Evolutionary conservation across 495 filamentous ascomycete species (phyloP), one percentile per base, ranked within the genome.

Genomic region (Penicillium manginii): DNA sequence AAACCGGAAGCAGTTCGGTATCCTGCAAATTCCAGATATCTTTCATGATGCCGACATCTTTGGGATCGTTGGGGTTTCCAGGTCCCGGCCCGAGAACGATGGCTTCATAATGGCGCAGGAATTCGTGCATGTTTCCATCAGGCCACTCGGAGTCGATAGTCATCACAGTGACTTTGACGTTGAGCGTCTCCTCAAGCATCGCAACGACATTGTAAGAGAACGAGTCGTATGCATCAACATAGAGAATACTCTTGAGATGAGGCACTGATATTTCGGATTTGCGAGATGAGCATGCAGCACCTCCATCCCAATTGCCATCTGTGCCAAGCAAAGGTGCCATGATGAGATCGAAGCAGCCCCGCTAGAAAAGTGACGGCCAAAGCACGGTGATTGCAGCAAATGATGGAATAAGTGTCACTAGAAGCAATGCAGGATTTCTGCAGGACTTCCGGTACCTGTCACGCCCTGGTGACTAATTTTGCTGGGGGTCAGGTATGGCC

Each of bases 221-320:
- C 52, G 93, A 97, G 74, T 97, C 94, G 66, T 96, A 96, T 52
- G 92, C 91, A 69, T 98, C 94, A 43, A 98, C 74, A 71, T 94
- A 92, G 45, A 98, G 84, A 52, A 97, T 85, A 46, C 76, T 82
- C 40, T 72, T 79, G 37, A 49, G 50, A 14, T 55, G 45, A 1
- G 43, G 31, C 51, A 17, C 35, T 23, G 50, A 54, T 40, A 17
- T 22, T 12, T 18, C 47, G 29, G 59, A 19, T n/a, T 39, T 22
- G 15, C 18, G 29, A 3, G 50, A 54, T 49, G 57, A 33, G 23
- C 35, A 47, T 12, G 51, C 55, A 37, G 43, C 31, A 17, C 18
- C 18, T 17, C 56, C 59, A 48, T 65, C 62, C 71, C 69, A 75
- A 56, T 46, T 59, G 10, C 21, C 15, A 47, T 47, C 45, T 19